Conservation (phyloP, 2,329 filamentous ascomycete genomes). For the Cryphonectria parasitica region DNA sequence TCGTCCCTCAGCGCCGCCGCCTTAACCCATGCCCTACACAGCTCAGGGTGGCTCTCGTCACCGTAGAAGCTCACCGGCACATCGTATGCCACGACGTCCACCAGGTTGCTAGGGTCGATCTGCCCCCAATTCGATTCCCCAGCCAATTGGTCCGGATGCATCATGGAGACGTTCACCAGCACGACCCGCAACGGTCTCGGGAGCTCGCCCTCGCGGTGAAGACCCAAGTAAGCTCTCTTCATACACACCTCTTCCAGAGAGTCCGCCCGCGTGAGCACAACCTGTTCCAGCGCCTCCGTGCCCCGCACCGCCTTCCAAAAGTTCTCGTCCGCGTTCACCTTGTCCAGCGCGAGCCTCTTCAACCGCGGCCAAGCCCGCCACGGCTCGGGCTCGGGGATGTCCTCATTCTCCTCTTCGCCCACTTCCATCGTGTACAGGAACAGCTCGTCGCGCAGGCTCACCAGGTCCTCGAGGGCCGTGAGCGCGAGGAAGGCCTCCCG, state of each 20-base stretch:
- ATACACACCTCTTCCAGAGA: constrained; percentile 40
- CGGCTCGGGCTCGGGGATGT: constrained; percentile 36
- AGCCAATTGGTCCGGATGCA: constrained; percentile 33
- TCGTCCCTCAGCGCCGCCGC: constrained; percentile 46
- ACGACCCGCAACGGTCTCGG: constrained; percentile 36
- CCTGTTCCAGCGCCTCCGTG: constrained; percentile 43
- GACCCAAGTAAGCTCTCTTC: constrained; percentile 36
- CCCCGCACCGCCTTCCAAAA: constrained; percentile 46
- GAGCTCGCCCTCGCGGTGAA: neutral
- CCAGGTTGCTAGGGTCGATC: constrained; percentile 40
- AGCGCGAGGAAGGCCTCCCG: constrained; percentile 51
- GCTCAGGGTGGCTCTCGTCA: constrained; percentile 41
- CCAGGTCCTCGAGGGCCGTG: constrained; percentile 51
- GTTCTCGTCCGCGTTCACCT: constrained; percentile 41
- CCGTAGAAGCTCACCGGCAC: constrained; percentile 46
- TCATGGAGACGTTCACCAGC: constrained; percentile 38
- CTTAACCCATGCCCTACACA: constrained; percentile 48
- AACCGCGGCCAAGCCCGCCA: constrained; percentile 51
- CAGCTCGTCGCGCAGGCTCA: constrained; percentile 51
- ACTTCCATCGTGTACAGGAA: constrained; percentile 39
- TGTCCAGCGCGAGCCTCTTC: constrained; percentile 48
- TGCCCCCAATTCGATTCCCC: constrained; percentile 37
- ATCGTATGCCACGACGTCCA: constrained; percentile 45
- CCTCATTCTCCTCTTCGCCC: constrained; percentile 25
- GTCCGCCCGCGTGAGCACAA: constrained; percentile 48